phyloP scores from a whole-genome alignment of 768 basidiomycete genomes.

The Boletus reticulatus region DNA sequence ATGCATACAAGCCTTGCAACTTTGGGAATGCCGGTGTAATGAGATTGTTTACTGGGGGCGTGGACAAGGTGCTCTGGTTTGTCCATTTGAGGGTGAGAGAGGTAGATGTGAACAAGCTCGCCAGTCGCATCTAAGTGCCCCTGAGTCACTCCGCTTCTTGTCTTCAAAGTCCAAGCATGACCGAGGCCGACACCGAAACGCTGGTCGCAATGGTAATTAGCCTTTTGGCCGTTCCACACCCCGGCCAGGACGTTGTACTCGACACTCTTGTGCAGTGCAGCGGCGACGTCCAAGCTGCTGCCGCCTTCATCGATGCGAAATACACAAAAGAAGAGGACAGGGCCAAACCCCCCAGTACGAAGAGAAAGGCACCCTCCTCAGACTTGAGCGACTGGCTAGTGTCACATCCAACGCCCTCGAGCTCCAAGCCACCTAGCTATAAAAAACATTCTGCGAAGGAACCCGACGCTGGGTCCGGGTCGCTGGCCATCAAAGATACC shows the following conservation, averaged over 20 bases:
- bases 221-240: constrained; percentile 38
- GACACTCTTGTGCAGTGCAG: constrained; percentile 55
- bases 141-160: neutral
- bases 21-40: neutral
- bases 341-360: constrained; percentile 19
- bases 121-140: neutral
- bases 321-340: constrained; percentile 2
- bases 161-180: constrained; percentile 8
- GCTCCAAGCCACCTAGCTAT: constrained; percentile 17
- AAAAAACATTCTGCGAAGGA: constrained; percentile 16
- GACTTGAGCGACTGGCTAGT: constrained; percentile 58
- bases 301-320: constrained; percentile 35
- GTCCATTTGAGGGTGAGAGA: constrained; percentile 7
- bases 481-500: constrained; percentile 16
- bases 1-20: constrained; percentile 13
- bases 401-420: constrained; percentile 18
- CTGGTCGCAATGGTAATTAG: constrained; percentile 68
- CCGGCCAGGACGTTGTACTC: constrained; percentile 45
- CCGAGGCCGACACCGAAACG: constrained; percentile 56
- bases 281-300: constrained; percentile 57
- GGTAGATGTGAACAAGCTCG: neutral
- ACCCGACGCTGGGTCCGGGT: neutral
- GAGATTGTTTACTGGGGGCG: neutral
- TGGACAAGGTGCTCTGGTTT: neutral
- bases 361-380: constrained; percentile 49